These are phyloP conservation scores for Porphyra umbilicalis DNA, from an alignment of 31 red algal genomes.

Conservation along the genomic window DNA sequence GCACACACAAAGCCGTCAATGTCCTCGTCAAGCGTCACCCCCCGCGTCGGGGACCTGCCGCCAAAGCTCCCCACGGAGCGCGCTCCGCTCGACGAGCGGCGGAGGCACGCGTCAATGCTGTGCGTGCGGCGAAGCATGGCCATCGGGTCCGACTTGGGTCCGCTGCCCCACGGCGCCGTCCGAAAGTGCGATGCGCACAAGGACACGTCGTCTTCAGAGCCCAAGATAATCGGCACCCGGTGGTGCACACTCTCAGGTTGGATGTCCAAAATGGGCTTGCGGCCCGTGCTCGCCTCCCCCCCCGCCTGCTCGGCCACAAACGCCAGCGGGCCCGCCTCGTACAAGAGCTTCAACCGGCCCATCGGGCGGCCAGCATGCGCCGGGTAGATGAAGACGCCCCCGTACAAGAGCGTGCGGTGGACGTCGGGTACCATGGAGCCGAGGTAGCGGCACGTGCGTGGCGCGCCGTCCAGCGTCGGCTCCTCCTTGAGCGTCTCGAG, in stretches of 20 bases:
- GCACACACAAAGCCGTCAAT: not conserved
- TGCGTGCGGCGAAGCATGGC: constrained; percentile 77
- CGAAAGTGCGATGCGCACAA: constrained; percentile 62
- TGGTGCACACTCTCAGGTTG: constrained; percentile 68
- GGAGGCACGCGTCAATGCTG: constrained; percentile 57
- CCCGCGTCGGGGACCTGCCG: not conserved
- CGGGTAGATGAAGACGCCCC: constrained; percentile 94
- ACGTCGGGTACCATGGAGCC: constrained; percentile 97
- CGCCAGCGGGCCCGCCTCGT: constrained; percentile 90
- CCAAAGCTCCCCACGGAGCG: not conserved
- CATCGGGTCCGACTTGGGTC: constrained; percentile 66
- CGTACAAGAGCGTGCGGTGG: constrained; percentile 83
- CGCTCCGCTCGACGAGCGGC: not conserved
- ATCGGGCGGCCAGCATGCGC: constrained; percentile 57
- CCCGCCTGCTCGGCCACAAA: constrained; percentile 83
- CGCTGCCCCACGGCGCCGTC: constrained; percentile 64
- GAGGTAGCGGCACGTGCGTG: constrained; percentile 56
- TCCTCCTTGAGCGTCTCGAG: constrained; percentile 78
- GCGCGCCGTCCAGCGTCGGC: constrained; percentile 49
- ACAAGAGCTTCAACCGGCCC: constrained; percentile 84
- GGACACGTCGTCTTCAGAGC: constrained; percentile 82
- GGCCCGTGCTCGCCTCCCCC: constrained; percentile 73
- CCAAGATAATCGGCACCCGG: constrained; percentile 73
- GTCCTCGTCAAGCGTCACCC: not conserved
- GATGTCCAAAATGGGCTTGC: constrained; percentile 72